A percentile compares a stretch with the other conserved stretches of the same genome.
Evolutionary conservation across 768 basidiomycete genomes (phyloP).

Genomic region (Pulveroboletus sp.): DNA sequence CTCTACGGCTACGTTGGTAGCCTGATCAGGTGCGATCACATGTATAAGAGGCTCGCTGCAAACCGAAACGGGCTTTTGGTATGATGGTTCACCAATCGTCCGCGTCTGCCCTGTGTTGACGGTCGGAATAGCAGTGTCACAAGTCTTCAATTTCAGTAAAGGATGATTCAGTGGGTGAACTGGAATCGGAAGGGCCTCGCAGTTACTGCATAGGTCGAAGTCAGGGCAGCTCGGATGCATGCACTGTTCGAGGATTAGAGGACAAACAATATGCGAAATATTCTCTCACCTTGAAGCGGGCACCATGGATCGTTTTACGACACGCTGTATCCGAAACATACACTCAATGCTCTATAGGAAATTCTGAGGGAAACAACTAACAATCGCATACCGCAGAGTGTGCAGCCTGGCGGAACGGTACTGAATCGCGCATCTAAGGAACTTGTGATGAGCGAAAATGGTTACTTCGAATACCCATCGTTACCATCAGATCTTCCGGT

Average conservation of each 20-base stretch:
- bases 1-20: not conserved
- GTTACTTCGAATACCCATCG: slow-evolving; percentile 16
- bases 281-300: slow-evolving; percentile 66
- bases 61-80: not conserved
- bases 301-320: slow-evolving; percentile 49
- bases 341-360: not conserved
- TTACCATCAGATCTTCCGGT: slow-evolving; percentile 56
- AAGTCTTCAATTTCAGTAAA: slow-evolving; percentile 67
- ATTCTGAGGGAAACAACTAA: slow-evolving; percentile 9
- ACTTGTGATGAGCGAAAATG: not conserved
- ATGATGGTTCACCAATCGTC: not conserved
- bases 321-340: slow-evolving; percentile 36
- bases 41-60: not conserved
- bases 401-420: slow-evolving; percentile 14
- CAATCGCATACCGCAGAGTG: slow-evolving; percentile 67
- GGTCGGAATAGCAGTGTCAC: slow-evolving; percentile 47
- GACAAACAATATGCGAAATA: not conserved
- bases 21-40: not conserved
- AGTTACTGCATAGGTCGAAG: slow-evolving; percentile 76
- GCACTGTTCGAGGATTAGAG: slow-evolving; percentile 49
- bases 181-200: slow-evolving; percentile 78
- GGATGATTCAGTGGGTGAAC: slow-evolving; percentile 72
- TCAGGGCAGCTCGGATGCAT: slow-evolving; percentile 76
- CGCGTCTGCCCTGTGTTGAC: slow-evolving; percentile 30
- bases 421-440: slow-evolving; percentile 30